phyloP scores from a whole-genome alignment of 192 early-diverging fungal genomes.

The Bifiguratus adelaidae region DNA sequence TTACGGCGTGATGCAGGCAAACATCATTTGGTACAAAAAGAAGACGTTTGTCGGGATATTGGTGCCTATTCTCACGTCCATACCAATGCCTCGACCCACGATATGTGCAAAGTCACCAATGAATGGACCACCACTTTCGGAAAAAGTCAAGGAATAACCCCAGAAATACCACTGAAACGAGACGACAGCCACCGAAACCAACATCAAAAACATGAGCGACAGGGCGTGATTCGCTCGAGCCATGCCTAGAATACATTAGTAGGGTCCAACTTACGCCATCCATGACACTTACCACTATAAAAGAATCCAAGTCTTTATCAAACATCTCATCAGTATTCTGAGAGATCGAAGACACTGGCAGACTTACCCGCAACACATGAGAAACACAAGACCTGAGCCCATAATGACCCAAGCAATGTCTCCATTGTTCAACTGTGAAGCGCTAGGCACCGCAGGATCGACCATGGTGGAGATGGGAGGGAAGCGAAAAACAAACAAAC shows the following conservation, averaged over 20 bases:
- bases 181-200: slow-evolving; percentile 61
- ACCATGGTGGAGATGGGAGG: background rate
- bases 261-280: too few species aligned
- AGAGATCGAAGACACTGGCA: background rate
- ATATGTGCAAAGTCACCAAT: slow-evolving; percentile 59
- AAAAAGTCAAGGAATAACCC: slow-evolving; percentile 64
- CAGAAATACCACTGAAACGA: slow-evolving; percentile 65
- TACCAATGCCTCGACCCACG: slow-evolving; percentile 45
- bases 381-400: slow-evolving; percentile 55
- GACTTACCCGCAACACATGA: slow-evolving; percentile 31
- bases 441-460: slow-evolving; percentile 9
- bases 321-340: slow-evolving; percentile 6
- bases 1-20: slow-evolving; percentile 55
- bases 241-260: too few species aligned
- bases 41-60: slow-evolving; percentile 53
- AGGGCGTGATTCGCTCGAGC: slow-evolving; percentile 68
- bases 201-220: slow-evolving; percentile 63
- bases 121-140: slow-evolving; percentile 51
- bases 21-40: slow-evolving; percentile 73
- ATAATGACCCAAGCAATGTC: slow-evolving; percentile 70
- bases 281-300: slow-evolving; percentile 55
- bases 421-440: slow-evolving; percentile 45
- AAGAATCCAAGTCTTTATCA: slow-evolving; percentile 66
- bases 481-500: slow-evolving; percentile 3
- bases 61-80: slow-evolving; percentile 38